Conservation (phyloP, 768 basidiomycete genomes). For the Amanita fuliginea region DNA sequence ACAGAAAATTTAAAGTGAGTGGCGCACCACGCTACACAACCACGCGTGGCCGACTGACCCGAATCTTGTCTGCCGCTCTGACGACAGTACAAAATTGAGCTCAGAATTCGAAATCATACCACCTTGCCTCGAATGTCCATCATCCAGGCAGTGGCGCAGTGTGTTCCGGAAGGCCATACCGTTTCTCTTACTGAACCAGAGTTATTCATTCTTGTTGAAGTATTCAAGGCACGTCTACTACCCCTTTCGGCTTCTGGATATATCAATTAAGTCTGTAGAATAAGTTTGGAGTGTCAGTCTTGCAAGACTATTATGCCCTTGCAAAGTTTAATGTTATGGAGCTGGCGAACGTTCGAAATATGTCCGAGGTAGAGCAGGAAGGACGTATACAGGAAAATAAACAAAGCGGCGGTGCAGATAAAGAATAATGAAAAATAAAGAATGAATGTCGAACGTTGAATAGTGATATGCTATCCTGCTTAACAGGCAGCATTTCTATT, state of each 20-base stretch:
- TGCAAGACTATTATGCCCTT: constrained; percentile 58
- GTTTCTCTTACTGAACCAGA: constrained; percentile 63
- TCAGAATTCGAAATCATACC: constrained; percentile 68
- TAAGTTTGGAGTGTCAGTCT: constrained; percentile 65
- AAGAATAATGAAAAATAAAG: too few species aligned
- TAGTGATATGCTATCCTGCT: too few species aligned
- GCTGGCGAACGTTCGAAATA: constrained; percentile 35
- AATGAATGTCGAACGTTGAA: too few species aligned
- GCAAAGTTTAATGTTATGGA: constrained; percentile 77
- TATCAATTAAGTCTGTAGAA: constrained; percentile 34
- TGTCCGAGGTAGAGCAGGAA: constrained; percentile 6
- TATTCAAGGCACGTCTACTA: constrained; percentile 57
- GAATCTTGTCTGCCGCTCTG: background rate
- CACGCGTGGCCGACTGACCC: background rate
- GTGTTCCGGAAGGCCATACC: constrained; percentile 54
- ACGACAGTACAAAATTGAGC: constrained; percentile 69
- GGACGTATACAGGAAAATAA: background rate
- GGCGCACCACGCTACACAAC: background rate
- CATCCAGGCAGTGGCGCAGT: constrained; percentile 59
- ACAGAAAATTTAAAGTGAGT: constrained; percentile 37
- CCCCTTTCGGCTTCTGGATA: background rate
- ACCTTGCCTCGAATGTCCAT: constrained; percentile 47
- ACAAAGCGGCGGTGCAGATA: too few species aligned
- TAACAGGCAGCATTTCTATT: too few species aligned
- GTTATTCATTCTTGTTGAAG: constrained; percentile 67